Percentiles rank a stretch among this genome's conserved stretches.
phyloP scores from a whole-genome alignment of 768 basidiomycete genomes.

The Tulasnella sp. region DNA sequence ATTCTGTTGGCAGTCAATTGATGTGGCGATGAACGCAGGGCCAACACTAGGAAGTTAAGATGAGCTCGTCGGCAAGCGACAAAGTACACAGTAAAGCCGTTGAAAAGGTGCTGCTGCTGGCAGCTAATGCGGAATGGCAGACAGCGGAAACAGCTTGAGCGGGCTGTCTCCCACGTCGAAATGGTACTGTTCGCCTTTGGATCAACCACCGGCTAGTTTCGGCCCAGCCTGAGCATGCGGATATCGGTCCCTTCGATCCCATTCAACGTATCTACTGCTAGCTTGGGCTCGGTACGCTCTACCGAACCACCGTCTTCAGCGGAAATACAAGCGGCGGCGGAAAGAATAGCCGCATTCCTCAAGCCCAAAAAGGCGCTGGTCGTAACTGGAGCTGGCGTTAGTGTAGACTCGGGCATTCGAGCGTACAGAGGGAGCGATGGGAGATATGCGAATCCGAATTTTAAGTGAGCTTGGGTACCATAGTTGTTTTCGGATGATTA shows the following conservation, averaged over 20 bases:
- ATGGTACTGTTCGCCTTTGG: background rate
- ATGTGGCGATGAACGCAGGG: too few species aligned
- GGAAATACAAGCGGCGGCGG: slow-evolving; percentile 37
- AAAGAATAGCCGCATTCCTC: slow-evolving; percentile 55
- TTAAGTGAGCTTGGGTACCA: slow-evolving; percentile 43
- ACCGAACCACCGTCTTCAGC: slow-evolving; percentile 29
- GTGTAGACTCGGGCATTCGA: slow-evolving; percentile 89
- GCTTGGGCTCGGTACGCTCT: slow-evolving; percentile 6
- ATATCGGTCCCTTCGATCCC: slow-evolving; percentile 69
- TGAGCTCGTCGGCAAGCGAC: too few species aligned
- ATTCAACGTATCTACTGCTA: slow-evolving; percentile 33
- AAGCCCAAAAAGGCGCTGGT: slow-evolving; percentile 54
- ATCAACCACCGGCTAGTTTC: background rate
- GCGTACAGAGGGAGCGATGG: slow-evolving; percentile 88
- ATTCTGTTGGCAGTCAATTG: too few species aligned
- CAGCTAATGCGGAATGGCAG: too few species aligned
- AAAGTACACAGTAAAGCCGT: too few species aligned
- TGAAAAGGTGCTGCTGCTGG: too few species aligned
- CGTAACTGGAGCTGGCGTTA: slow-evolving; percentile 86
- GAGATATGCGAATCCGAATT: slow-evolving; percentile 81
- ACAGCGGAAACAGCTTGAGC: background rate
- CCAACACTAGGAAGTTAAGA: too few species aligned
- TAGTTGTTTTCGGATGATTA: background rate
- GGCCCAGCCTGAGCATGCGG: slow-evolving; percentile 38
- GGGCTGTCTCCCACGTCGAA: background rate